Base-by-base conservation (phyloP, 306 rosid species). In the Rosa rugosa region DNA sequence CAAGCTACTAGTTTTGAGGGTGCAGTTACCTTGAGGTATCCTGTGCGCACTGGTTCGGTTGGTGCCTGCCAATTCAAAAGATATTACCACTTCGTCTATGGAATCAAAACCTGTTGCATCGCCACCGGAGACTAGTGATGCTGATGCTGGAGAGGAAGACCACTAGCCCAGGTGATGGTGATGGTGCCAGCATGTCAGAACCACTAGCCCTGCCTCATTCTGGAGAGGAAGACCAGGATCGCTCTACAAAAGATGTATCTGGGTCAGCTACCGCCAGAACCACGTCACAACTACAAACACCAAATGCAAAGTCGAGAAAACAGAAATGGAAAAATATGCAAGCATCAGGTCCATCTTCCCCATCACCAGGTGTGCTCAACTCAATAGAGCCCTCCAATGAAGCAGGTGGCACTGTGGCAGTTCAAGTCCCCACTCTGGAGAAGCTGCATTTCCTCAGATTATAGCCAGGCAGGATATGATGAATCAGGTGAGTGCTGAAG, bases 281-380 rank as follows among this genome's bases (percentile, higher is more conserved):
- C 20, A 78, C 84, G 56, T 85, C 77, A 31, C 36, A 31, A 2
- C 36, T 31, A 7, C 87, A 87, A 75, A 76, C 90, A 6, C 83
- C 96, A 80, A 87, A 71, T 84, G 22, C 91, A 47, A 93, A 93
- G 83, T 90, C 88, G 72, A 93, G 88, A 82, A 96, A 86, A 73
- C 92, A 89, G 73, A 96, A 93, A 86, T 89, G 91, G 27, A 96
- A 93, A 86, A 87, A 27, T 73, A 85, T 92, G 75, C 98, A 91
- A 88, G 83, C 91, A 64, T 78, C 88, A 11, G 91, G 84, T 42
- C 83, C 85, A 38, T 78, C 89, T 72, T 86, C 91, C 69, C 80
- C 89, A 45, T 87, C 92, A 77, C 86, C 86, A 75, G 79, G 77
- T 68, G 86, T 54, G 5, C 85, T 83, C 77, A 90, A 91, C 79